These are phyloP conservation scores for Fusarium sp. DNA, from an alignment of 2,329 filamentous ascomycete genomes.

Conservation along the genomic window DNA sequence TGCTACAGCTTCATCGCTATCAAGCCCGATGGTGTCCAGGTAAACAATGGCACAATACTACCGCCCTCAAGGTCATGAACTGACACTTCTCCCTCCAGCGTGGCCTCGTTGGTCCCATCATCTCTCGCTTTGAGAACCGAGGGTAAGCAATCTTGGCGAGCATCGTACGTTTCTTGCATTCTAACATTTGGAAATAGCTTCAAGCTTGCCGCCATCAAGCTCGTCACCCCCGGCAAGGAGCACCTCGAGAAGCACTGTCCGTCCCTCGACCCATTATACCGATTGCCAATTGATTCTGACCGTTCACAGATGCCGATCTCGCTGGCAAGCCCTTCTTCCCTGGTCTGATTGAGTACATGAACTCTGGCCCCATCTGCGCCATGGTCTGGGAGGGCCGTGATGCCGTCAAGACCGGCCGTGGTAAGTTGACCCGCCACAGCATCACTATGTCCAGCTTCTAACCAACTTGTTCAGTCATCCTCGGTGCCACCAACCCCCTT, in stretches of 20 bases:
- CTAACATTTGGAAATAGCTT: slow-evolving; percentile 67
- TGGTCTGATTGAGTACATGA: slow-evolving; percentile 96
- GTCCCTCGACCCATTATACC: slow-evolving; percentile 45
- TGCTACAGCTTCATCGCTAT: slow-evolving; percentile 94
- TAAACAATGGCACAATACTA: slow-evolving; percentile 56
- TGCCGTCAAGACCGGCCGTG: slow-evolving; percentile 97
- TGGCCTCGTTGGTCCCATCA: slow-evolving; percentile 97
- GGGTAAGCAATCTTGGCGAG: slow-evolving; percentile 67
- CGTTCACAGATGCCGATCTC: slow-evolving; percentile 79
- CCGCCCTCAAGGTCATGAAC: not conserved
- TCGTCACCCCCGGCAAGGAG: slow-evolving; percentile 86
- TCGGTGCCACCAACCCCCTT: slow-evolving; percentile 99
- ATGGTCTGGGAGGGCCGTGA: slow-evolving; percentile 99
- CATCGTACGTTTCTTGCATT: slow-evolving; percentile 21
- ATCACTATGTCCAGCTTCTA: slow-evolving; percentile 7
- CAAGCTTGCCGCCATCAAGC: slow-evolving; percentile 99
- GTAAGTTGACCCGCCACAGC: slow-evolving; percentile 61
- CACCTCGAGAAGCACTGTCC: slow-evolving; percentile 97
- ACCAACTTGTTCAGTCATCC: slow-evolving; percentile 70
- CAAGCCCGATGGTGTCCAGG: slow-evolving; percentile 99
- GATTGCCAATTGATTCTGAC: slow-evolving; percentile 44
- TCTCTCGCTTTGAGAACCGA: slow-evolving; percentile 97
- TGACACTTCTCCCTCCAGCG: slow-evolving; percentile 68
- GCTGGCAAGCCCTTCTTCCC: slow-evolving; percentile 96
- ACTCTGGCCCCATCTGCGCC: slow-evolving; percentile 94